Conservation (phyloP, 1,139 yeast species). For the Protomyces arabidopsidicola region DNA sequence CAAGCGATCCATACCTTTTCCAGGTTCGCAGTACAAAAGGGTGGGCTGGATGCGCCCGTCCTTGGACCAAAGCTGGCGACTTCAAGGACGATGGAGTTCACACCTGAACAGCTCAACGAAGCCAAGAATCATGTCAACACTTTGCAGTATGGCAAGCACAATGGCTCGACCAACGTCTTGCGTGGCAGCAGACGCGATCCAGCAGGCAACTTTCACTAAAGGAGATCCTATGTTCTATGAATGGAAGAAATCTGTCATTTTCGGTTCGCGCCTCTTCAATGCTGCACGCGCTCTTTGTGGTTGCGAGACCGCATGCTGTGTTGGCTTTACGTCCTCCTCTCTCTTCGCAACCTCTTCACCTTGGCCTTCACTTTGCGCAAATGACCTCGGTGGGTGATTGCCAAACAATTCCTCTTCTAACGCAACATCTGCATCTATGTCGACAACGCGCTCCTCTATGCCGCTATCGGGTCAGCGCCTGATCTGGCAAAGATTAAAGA, state of each 20-base stretch:
- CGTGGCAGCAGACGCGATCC: slow-evolving; percentile 25
- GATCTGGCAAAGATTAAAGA: neutral
- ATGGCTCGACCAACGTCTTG: slow-evolving; percentile 9
- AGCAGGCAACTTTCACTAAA: slow-evolving; percentile 26
- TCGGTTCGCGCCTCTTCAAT: slow-evolving; percentile 5
- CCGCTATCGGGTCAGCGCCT: neutral
- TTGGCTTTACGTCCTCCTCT: neutral
- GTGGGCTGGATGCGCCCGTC: slow-evolving; percentile 45
- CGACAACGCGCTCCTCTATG: neutral
- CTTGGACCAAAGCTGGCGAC: slow-evolving; percentile 49
- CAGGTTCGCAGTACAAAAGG: slow-evolving; percentile 51
- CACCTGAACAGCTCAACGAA: slow-evolving; percentile 39
- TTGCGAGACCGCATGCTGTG: slow-evolving; percentile 4
- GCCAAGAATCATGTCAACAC: slow-evolving; percentile 51
- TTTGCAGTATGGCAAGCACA: slow-evolving; percentile 48
- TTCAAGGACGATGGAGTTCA: slow-evolving; percentile 31
- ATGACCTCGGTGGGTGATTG: slow-evolving; percentile 9
- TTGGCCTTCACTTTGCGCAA: neutral
- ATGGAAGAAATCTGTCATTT: slow-evolving; percentile 21
- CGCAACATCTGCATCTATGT: slow-evolving; percentile 2
- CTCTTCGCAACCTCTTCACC: neutral
- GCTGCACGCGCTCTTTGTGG: slow-evolving; percentile 9
- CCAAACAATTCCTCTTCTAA: slow-evolving; percentile 1
- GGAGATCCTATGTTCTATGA: neutral
- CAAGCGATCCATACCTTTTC: slow-evolving; percentile 71